Base-by-base conservation (phyloP, 768 basidiomycete species). In the Scleroderma citrinum region DNA sequence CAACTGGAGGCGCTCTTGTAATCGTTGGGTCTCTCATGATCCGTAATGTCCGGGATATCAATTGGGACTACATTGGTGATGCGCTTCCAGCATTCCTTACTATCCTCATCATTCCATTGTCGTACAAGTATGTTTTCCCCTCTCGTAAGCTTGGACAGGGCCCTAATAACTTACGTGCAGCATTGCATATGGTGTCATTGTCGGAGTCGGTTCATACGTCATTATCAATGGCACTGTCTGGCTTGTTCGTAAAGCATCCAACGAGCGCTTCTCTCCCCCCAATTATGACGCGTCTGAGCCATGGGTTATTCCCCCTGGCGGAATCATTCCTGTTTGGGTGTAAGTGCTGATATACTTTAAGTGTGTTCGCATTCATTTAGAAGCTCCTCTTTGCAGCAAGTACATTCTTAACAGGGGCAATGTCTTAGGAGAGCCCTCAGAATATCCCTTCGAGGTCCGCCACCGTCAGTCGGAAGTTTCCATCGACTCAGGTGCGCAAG, bases 1-100 rank as follows among this genome's bases (percentile, higher is more conserved):
- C 90, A 4, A 93, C 90, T 1, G 90, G 90, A 13, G 85, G 90
- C 48, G 88, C 89, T 1, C 71, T 93, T 31, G 79, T 88, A 37
- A 84, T 93, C 47, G 89, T 89, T 11, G 90, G 90, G n/a, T 85
- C 84, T 14, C 72, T 91, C 58, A 92, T 92, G 90, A 87, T 89
- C 65, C 78, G 85, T 61, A 91, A 89, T 57, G 86, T 88, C 19
- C 76, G 81, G 29, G 89, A 89, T 40, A 85, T 93, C 65, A 93
- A 93, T 67, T 93, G 90, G 90, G 76, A 84, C 59, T 93, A 91
- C 61, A 75, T 87, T 19, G 90, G 90, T 7, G 89, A 92, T 59
- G 78, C 85, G n/a, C 79, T 92, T 0, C 90, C 90, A 12, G 88
- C 90, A 0, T 92, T 93, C 74, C 66, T 93, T 42, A 87, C 85